These are phyloP conservation scores for Austroboletus novae-zelandiae DNA, from an alignment of 1,284 basidiomycete species.

Conservation along the genomic window DNA sequence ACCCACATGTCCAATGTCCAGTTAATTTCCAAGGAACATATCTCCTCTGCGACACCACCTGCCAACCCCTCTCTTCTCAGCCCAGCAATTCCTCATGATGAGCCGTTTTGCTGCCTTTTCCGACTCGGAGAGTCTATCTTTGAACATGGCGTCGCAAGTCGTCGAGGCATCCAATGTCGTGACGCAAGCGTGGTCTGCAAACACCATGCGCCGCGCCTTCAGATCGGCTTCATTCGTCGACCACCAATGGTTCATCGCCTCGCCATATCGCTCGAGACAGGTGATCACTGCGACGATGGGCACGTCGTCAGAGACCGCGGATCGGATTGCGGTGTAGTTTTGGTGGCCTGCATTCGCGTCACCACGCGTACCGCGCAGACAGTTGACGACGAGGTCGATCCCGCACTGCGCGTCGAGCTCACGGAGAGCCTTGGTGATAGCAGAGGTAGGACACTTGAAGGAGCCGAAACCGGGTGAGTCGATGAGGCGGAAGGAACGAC, in stretches of 20 bases:
- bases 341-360: conserved; percentile 30
- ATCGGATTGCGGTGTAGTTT: conserved; percentile 28
- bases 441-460: conserved; percentile 27
- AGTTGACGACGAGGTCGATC: conserved; percentile 28
- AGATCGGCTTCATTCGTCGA: conserved; percentile 26
- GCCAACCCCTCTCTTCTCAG: conserved; percentile 23
- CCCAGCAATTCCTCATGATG: conserved; percentile 30
- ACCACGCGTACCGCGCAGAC: conserved; percentile 27
- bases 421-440: conserved; percentile 26
- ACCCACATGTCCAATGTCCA: conserved; percentile 5
- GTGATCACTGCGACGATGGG: conserved; percentile 32
- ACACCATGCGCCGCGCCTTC: conserved; percentile 25
- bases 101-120: conserved; percentile 22
- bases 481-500: conserved; percentile 29
- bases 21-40: conserved; percentile 29
- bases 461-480: conserved; percentile 31
- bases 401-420: conserved; percentile 29
- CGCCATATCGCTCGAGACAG: conserved; percentile 27
- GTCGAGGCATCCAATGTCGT: conserved; percentile 24
- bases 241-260: conserved; percentile 34
- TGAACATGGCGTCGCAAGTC: conserved; percentile 17
- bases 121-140: conserved; percentile 24
- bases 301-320: conserved; percentile 31
- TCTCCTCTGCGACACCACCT: conserved; percentile 27
- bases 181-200: conserved; percentile 30